Evolutionary conservation across 225 moss, liverwort and hornwort genomes (phyloP).

Genomic region (Lunularia cruciata): DNA sequence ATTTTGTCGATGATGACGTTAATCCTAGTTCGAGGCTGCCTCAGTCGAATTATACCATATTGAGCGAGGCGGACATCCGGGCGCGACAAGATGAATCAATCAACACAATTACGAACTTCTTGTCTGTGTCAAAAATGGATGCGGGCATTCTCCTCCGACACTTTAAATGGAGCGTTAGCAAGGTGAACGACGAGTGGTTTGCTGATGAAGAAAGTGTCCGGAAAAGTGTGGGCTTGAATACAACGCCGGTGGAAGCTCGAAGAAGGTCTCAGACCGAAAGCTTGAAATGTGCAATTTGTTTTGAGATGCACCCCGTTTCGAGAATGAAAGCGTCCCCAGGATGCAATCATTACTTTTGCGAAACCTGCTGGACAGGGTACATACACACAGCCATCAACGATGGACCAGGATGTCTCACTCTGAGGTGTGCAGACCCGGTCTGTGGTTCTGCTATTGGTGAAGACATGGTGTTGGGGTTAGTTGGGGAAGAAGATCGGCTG

Average conservation of each 20-base stretch:
- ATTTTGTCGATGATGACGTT: constrained; percentile 24
- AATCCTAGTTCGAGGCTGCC: constrained; percentile 40
- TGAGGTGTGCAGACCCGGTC: constrained; percentile 93
- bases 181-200: constrained; percentile 98
- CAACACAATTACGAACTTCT: constrained; percentile 73
- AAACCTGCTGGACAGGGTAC: constrained; percentile 96
- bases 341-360: constrained; percentile 93
- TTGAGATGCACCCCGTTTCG: constrained; percentile 68
- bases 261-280: constrained; percentile 42
- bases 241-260: constrained; percentile 39
- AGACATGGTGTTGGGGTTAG: constrained; percentile 92
- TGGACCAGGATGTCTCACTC: constrained; percentile 89
- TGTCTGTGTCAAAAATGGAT: constrained; percentile 76
- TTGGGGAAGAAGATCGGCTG: constrained; percentile 62
- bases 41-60: constrained; percentile 82
- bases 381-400: constrained; percentile 96
- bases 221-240: constrained; percentile 63
- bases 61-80: constrained; percentile 87
- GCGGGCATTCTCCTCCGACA: constrained; percentile 86
- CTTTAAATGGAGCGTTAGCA: constrained; percentile 96
- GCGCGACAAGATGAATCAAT: constrained; percentile 80
- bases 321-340: constrained; percentile 71
- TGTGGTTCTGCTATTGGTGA: constrained; percentile 93
- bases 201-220: constrained; percentile 90
- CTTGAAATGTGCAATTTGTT: constrained; percentile 87